These are phyloP conservation scores for Ascoidea tarda DNA, from an alignment of 805 yeast species.

Conservation along the genomic window DNA sequence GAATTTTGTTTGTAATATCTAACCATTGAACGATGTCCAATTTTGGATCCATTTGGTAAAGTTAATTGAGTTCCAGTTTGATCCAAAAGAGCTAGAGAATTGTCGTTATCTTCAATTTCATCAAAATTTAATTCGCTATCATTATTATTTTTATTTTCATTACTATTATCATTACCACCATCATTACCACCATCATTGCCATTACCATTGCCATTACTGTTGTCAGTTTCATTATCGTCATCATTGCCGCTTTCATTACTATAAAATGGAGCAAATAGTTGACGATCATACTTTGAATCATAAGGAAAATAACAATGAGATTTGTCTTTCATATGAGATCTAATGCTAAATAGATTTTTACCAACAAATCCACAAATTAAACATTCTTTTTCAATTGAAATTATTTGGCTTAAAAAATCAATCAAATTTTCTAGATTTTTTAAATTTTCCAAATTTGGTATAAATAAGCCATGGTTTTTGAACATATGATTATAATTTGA, in stretches of 20 bases:
- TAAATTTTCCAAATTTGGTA: not conserved
- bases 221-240: constrained; percentile 20
- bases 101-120: constrained; percentile 15
- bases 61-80: constrained; percentile 48
- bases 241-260: constrained; percentile 31
- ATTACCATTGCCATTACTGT: constrained; percentile 2
- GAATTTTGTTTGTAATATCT: constrained; percentile 56
- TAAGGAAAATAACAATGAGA: constrained; percentile 85
- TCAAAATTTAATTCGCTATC: constrained; percentile 14
- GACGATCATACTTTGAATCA: constrained; percentile 65
- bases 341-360: constrained; percentile 66
- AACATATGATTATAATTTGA: not conserved
- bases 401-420: too few species aligned
- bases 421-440: too few species aligned
- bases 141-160: constrained; percentile 10
- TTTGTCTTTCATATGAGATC: constrained; percentile 78
- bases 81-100: constrained; percentile 15
- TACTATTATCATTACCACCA: constrained; percentile 8
- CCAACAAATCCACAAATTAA: constrained; percentile 77
- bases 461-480: not conserved
- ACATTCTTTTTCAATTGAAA: not conserved
- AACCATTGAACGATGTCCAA: constrained; percentile 70
- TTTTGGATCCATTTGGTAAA: constrained; percentile 63
- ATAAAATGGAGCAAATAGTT: constrained; percentile 66
- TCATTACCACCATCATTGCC: constrained; percentile 13